Evolutionary conservation across 805 yeast genomes (phyloP), one percentile per base, ranked within the genome.

Genomic region (Hanseniaspora meyeri): DNA sequence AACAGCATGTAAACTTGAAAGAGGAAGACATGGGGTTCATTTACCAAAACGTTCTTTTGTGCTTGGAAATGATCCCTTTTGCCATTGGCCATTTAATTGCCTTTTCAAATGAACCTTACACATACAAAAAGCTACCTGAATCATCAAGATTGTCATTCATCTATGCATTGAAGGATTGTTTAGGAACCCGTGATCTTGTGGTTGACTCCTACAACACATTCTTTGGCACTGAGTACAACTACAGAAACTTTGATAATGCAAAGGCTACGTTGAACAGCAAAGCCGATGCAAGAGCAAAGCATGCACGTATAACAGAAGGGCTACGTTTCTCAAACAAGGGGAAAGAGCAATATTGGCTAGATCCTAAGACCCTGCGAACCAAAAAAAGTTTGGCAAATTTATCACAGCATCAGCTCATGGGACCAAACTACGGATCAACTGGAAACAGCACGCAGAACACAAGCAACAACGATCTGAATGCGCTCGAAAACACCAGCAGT

Each of bases 81-180:
- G 88, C 97, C 0, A 68, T 85, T 27, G 83, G 93, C n/a, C 97
- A 93, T 70, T 82, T 89, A 83, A 66, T 74, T 48, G 88, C 97
- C 0, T 93, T 93, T 67, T 80, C 88, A 6, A 85, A 84, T 69
- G 70, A 71, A 2, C 93, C 87, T 43, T 93, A 84, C 66, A 78
- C 82, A 2, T 73, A 79, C 2, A 66, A 77, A 10, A 71, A 70
- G 12, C 70, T 85, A 51, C 89, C 93, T 0, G 83, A 82, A 36
- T 83, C 87, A 43, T 84, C 81, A 0, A 72, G 96, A 46, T 63
- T 90, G 53, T 72, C 79, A 27, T 74, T 82, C 11, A 62, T 59
- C 45, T 75, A 77, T 58, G 96, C 97, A 0, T 56, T 88, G 1
- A 74, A 80, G 55, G 99, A 93, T 65, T 81, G 85, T 61, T 70